Base-by-base conservation (phyloP, 2,329 filamentous ascomycete genomes). In the Diaporthe longicolla region DNA sequence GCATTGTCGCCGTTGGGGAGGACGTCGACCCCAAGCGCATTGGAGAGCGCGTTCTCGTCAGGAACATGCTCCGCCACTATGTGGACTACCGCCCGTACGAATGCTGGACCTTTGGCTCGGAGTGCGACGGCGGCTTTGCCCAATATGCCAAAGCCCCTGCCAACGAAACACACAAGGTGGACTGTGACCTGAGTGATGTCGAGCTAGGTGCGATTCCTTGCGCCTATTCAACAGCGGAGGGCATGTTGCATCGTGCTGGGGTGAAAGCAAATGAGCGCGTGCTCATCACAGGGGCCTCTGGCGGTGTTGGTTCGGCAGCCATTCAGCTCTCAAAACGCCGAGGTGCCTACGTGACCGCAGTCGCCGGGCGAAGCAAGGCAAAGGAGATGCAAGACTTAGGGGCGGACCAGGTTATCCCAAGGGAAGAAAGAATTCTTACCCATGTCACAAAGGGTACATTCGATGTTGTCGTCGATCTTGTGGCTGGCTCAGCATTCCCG, bases 111-210 rank as follows among this genome's bases (percentile, higher is more conserved):
- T 37, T 58, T n/a, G 55, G 55, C 6, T 58, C 55, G 3, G 55
- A 58, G 55, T 58, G 55, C 8, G 55, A 58, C 32, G 55, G 55
- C 26, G 55, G 26, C 7, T 58, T 58, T 58, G 55, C 55, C 8
- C 55, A 58, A 11, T 58, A 58, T 8, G 26, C 55, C 3, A 58
- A 19, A 32, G 55, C 55, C 26, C 55, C 55, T 58, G 55, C 55
- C 9, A n/a, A 37, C 7, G 55, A 58, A 13, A 58, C 55, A 2
- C 17, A 58, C 32, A 58, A n/a, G 55, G 55, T 58, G 2, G 55
- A 58, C 11, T 58, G 55, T 15, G 55, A 37, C 32, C 21, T 32
- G 32, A 58, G 55, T n/a, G 55, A 58, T 15, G 11, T 58, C 26
- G 55, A 58, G 55, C 55, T 58, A 19, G 55, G 55, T 2, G 29